A percentile compares a stretch with the other conserved stretches of the same genome.
phyloP scores from a whole-genome alignment of 2,329 filamentous ascomycete genomes.

The Cryphonectria parasitica region DNA sequence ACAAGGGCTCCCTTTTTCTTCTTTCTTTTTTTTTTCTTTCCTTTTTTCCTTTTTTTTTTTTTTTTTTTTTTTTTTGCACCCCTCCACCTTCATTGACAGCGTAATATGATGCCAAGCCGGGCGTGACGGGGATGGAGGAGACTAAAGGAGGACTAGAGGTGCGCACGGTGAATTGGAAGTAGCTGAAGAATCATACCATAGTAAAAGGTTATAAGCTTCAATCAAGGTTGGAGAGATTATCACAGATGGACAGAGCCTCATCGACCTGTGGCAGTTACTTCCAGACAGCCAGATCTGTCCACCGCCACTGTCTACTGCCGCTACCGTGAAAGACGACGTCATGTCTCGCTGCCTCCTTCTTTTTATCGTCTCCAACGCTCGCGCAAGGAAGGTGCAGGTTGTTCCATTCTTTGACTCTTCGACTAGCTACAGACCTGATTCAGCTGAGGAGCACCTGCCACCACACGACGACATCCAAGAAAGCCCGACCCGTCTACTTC shows the following conservation, averaged over 20 bases:
- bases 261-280: neutral
- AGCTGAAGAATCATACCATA: neutral
- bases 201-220: constrained; percentile 2
- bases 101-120: constrained; percentile 4
- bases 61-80: neutral
- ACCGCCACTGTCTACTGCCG: neutral
- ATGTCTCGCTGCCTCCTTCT: neutral
- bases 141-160: neutral
- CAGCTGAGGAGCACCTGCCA: too few relatives aligned
- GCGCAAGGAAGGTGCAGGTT: neutral
- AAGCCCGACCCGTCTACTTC: neutral
- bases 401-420: neutral
- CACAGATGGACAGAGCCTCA: constrained; percentile 27
- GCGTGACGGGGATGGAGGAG: neutral
- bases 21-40: constrained; percentile 12
- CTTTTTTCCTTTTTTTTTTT: constrained; percentile 13
- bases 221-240: constrained; percentile 19
- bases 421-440: too few relatives aligned
- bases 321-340: neutral
- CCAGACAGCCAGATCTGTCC: neutral
- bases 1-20: constrained; percentile 13
- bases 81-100: constrained; percentile 7
- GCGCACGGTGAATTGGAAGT: neutral
- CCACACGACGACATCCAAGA: neutral
- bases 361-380: neutral